Conservation (phyloP, 2,329 filamentous ascomycete genomes). For the Fusarium mangiferae region DNA sequence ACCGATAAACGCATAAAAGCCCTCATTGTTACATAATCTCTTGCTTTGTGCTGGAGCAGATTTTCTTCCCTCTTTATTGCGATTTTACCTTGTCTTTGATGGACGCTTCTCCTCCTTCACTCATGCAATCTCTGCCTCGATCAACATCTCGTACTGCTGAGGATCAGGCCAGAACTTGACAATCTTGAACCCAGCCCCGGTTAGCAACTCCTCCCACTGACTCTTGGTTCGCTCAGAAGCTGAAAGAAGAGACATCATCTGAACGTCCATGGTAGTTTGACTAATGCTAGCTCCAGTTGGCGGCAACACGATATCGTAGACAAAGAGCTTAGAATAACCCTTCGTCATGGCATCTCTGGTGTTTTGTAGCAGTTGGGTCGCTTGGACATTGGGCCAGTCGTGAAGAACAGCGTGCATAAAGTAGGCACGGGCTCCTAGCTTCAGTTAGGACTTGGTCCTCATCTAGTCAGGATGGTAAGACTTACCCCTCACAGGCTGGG, state of each 20-base stretch:
- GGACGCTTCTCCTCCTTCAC: accelerated
- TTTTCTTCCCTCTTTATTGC: no score
- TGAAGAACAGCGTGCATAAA: constrained; percentile 60
- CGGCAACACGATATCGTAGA: constrained; percentile 36
- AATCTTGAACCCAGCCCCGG: constrained; percentile 13
- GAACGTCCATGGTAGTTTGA: constrained; percentile 45
- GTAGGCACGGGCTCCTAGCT: constrained; percentile 53
- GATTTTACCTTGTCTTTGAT: no score
- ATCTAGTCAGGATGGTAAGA: not conserved
- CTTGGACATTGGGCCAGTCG: constrained; percentile 58
- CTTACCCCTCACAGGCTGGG: constrained; percentile 23
- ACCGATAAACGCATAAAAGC: no score
- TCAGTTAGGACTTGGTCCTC: accelerated
- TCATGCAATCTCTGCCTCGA: constrained; percentile 28
- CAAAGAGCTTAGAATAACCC: constrained; percentile 42
- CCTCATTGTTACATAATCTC: no score
- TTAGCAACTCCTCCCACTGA: constrained; percentile 30
- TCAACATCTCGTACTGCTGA: constrained; percentile 40
- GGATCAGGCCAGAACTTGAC: constrained; percentile 33
- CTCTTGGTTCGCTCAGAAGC: constrained; percentile 36
- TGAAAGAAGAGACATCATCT: constrained; percentile 42
- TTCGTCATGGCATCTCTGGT: constrained; percentile 27
- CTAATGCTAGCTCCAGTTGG: constrained; percentile 29
- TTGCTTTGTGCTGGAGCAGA: no score
- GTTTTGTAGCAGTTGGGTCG: constrained; percentile 42